Evolutionary conservation across 768 basidiomycete genomes (phyloP), one percentile per base, ranked within the genome.

Genomic region (Candolleomyces efflorescens): DNA sequence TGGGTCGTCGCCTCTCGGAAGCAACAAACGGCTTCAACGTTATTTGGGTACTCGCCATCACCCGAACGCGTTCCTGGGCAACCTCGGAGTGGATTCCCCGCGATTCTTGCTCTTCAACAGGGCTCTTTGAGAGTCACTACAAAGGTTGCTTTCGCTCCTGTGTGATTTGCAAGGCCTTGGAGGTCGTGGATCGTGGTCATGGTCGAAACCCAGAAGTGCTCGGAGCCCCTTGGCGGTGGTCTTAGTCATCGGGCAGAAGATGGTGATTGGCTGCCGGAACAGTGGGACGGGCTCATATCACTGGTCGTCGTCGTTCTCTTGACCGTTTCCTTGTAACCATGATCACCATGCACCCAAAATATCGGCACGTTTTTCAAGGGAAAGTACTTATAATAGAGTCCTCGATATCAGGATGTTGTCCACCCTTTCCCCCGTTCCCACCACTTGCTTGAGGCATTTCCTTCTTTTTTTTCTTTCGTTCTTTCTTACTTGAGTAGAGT

Each of bases 1-100:
- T 79, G 18, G 73, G 67, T 10, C 62, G 66, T 44, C 80, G 78
- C 59, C 79, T 73, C 7, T 66, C 55, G 53, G 75, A 70, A 17
- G 80, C 75, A 45, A 75, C 65, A 65, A 83, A 83, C 15, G 26
- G 49, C 24, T 27, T 27, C 24, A 11, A 11, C 49, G 20, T 36
- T 36, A 17, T 17, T 24, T 32, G 32, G 11, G 32, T 7, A 32
- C 32, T 32, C 32, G 24, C 24, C 49, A 23, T 51, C 13, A 17
- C 46, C 24, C 12, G 5, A 48, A 18, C 6, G 13, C n/a, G 32
- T 32, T 32, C 32, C 32, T 32, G 32, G n/a, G 32, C 32, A 32
- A 32, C 32, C n/a, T 32, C 6, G 32, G 32, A 5, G 32, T 5
- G 32, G 32, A 5, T 32, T 32, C 11, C 11, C 32, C 32, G 32